A percentile compares a stretch with the other conserved stretches of the same genome.
phyloP scores from a whole-genome alignment of 768 basidiomycete genomes.

The Rhodocollybia butyracea region DNA sequence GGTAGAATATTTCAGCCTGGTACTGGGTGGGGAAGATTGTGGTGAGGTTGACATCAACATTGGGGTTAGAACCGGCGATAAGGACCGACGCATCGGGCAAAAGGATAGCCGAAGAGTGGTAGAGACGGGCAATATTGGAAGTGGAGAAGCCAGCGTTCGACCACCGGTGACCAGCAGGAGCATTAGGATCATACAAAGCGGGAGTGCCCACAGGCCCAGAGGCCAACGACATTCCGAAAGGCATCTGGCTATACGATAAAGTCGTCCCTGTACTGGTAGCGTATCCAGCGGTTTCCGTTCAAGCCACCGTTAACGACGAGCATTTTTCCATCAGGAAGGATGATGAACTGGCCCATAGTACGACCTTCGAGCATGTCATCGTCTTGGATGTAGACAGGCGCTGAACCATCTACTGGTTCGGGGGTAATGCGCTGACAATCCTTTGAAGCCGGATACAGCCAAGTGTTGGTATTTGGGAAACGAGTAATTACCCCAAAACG shows the following conservation, averaged over 20 bases:
- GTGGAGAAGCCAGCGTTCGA: slow-evolving; percentile 60
- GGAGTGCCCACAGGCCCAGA: slow-evolving; percentile 76
- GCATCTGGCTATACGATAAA: slow-evolving; percentile 48
- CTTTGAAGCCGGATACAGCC: slow-evolving; percentile 61
- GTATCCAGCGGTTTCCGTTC: slow-evolving; percentile 91
- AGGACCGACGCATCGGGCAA: slow-evolving; percentile 85
- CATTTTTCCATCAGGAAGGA: slow-evolving; percentile 75
- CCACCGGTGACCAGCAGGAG: slow-evolving; percentile 71
- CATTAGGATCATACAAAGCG: slow-evolving; percentile 80
- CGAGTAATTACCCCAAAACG: slow-evolving; percentile 74
- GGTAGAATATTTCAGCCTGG: slow-evolving; percentile 86
- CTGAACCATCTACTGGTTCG: slow-evolving; percentile 68
- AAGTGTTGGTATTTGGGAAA: slow-evolving; percentile 72
- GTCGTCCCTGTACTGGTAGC: slow-evolving; percentile 53
- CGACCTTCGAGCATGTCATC: slow-evolving; percentile 73
- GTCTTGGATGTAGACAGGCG: slow-evolving; percentile 61
- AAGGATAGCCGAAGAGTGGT: slow-evolving; percentile 90
- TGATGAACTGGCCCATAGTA: slow-evolving; percentile 92
- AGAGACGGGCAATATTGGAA: slow-evolving; percentile 73
- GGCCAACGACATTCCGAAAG: slow-evolving; percentile 70
- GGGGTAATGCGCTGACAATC: slow-evolving; percentile 87
- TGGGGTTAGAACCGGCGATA: slow-evolving; percentile 92
- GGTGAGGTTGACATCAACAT: slow-evolving; percentile 71
- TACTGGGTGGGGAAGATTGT: slow-evolving; percentile 75
- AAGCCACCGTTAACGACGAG: slow-evolving; percentile 77